Evolutionary conservation across 768 basidiomycete species (phyloP).

Genomic region (Pleurotus ostreatus): DNA sequence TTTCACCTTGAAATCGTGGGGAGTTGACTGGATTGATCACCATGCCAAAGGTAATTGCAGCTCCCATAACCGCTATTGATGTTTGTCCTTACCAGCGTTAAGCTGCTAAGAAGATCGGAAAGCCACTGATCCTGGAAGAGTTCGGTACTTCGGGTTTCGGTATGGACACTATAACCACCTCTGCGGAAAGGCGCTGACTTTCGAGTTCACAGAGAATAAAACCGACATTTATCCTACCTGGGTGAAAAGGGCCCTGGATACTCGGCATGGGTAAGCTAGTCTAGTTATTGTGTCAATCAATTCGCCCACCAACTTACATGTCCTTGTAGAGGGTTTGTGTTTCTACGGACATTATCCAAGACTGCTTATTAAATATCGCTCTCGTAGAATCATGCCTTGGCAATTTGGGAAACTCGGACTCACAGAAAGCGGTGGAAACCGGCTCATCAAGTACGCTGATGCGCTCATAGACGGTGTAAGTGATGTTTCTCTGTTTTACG

Average conservation of each 20-base stretch:
- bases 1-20: conserved; percentile 46
- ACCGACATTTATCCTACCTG: conserved; percentile 45
- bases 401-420: conserved; percentile 49
- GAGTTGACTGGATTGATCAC: conserved; percentile 53
- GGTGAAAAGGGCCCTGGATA: conserved; percentile 44
- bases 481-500: not conserved
- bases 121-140: conserved; percentile 63
- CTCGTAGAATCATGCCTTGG: conserved; percentile 51
- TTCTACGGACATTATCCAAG: too few species aligned
- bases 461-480: conserved; percentile 42
- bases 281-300: not conserved
- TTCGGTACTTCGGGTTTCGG: conserved; percentile 48
- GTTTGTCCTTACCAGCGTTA: not conserved
- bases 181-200: not conserved
- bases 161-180: conserved; percentile 18
- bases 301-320: too few species aligned
- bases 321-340: too few species aligned
- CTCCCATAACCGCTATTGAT: not conserved
- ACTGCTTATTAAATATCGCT: too few species aligned
- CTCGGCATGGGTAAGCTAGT: conserved; percentile 42
- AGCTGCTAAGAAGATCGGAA: conserved; percentile 50
- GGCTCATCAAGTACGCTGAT: conserved; percentile 52
- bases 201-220: conserved; percentile 36
- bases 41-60: conserved; percentile 39
- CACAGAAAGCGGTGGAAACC: conserved; percentile 48